phyloP scores from a whole-genome alignment of 2,329 filamentous ascomycete species.

The Neoscytalidium dimidiatum region DNA sequence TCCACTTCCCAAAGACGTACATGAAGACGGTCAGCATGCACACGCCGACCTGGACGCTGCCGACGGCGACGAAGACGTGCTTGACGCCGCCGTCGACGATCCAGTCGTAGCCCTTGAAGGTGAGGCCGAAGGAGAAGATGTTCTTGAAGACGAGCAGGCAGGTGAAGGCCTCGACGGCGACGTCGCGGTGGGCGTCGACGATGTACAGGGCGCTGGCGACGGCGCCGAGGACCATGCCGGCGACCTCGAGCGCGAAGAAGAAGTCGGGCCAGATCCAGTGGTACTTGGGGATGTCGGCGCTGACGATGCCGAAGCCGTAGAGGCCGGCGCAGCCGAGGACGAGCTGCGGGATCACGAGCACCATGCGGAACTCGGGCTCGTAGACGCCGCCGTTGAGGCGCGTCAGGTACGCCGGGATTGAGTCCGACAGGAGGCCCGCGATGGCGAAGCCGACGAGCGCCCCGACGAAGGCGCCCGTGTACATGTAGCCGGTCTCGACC shows the following conservation, averaged over 20 bases:
- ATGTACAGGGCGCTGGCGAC: slow-evolving; percentile 86
- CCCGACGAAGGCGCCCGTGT: slow-evolving; percentile 82
- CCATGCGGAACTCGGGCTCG: slow-evolving; percentile 63
- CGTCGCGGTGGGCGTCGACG: slow-evolving; percentile 88
- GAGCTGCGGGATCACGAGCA: slow-evolving; percentile 81
- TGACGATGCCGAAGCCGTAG: slow-evolving; percentile 80
- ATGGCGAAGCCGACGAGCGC: slow-evolving; percentile 75
- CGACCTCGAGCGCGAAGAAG: slow-evolving; percentile 82
- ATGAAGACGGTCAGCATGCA: slow-evolving; percentile 74
- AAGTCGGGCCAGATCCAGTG: slow-evolving; percentile 74
- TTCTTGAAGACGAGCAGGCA: slow-evolving; percentile 94
- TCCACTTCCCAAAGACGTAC: slow-evolving; percentile 43
- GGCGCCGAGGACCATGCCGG: slow-evolving; percentile 89
- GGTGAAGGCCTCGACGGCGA: slow-evolving; percentile 86
- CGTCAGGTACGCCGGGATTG: slow-evolving; percentile 69
- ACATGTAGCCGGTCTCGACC: slow-evolving; percentile 81
- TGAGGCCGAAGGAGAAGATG: slow-evolving; percentile 84
- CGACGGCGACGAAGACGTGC: slow-evolving; percentile 69
- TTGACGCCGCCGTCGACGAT: slow-evolving; percentile 64
- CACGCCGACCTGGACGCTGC: slow-evolving; percentile 74
- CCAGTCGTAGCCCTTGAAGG: slow-evolving; percentile 85
- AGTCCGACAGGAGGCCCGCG: slow-evolving; percentile 74
- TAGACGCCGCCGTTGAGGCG: slow-evolving; percentile 69
- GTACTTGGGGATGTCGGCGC: slow-evolving; percentile 61
- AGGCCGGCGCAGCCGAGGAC: slow-evolving; percentile 76